phyloP scores from a whole-genome alignment of 2,329 filamentous ascomycete genomes.

The Colletotrichum sp. region DNA sequence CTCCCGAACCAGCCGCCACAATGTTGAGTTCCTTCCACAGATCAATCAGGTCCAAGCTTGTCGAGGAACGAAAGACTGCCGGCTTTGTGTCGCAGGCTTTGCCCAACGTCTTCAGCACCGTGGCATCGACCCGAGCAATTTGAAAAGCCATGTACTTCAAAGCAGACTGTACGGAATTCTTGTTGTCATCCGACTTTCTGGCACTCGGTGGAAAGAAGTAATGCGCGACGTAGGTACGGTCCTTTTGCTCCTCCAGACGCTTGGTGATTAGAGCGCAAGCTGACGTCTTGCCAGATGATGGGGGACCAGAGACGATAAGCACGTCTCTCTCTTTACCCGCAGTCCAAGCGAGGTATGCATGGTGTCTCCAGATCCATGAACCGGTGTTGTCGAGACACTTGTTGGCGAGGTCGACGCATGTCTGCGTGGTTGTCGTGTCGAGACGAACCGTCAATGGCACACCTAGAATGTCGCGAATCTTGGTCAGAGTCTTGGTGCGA shows the following conservation, averaged over 20 bases:
- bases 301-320: not conserved
- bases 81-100: not conserved
- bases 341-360: not conserved
- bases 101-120: not conserved
- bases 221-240: not conserved
- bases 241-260: not conserved
- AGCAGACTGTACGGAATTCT: not conserved
- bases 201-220: not conserved
- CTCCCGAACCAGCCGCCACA: not conserved
- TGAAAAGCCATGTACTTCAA: not conserved
- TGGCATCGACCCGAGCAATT: not conserved
- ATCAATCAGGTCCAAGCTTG: not conserved
- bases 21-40: not conserved
- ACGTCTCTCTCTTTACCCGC: not conserved
- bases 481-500: not conserved
- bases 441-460: not conserved
- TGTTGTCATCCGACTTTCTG: not conserved
- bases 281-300: not conserved
- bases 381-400: not conserved
- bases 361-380: not conserved
- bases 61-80: not conserved
- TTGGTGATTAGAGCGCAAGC: not conserved
- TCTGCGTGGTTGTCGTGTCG: not conserved
- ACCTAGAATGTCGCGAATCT: not conserved
- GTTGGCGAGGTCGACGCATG: not conserved